Conservation (phyloP, 2,329 filamentous ascomycete genomes). For the Fusarium devonianum region DNA sequence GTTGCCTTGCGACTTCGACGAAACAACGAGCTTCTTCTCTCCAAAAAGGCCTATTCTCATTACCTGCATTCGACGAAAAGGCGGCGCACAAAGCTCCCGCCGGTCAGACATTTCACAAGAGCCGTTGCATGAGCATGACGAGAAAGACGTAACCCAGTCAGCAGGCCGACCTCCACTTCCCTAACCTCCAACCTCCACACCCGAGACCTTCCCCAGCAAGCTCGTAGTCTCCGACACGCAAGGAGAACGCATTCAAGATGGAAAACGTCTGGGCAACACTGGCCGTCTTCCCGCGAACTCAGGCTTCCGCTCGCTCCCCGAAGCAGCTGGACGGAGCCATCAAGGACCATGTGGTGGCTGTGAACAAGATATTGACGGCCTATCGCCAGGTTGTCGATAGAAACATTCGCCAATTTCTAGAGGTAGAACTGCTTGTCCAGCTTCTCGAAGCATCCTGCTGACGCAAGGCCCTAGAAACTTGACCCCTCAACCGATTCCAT, state of each 20-base stretch:
- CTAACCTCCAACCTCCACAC: constrained; percentile 9
- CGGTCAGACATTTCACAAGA: background rate
- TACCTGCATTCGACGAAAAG: background rate
- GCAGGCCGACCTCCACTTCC: constrained; percentile 17
- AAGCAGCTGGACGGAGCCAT: constrained; percentile 52
- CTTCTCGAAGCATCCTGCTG: constrained; percentile 10
- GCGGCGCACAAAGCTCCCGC: background rate
- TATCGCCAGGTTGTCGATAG: constrained; percentile 43
- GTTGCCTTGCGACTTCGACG: constrained; percentile 29
- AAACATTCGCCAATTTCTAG: constrained; percentile 50
- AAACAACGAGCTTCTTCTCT: constrained; percentile 7
- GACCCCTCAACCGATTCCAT: constrained; percentile 59
- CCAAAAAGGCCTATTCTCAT: background rate
- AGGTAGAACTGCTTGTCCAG: constrained; percentile 43
- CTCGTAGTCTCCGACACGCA: constrained; percentile 1
- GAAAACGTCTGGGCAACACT: constrained; percentile 45
- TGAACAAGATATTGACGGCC: constrained; percentile 50
- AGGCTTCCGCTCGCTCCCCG: constrained; percentile 34
- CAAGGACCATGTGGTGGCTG: constrained; percentile 47
- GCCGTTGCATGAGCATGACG: constrained; percentile 14
- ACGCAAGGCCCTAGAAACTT: constrained; percentile 48
- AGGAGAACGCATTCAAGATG: constrained; percentile 39
- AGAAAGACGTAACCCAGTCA: constrained; percentile 8
- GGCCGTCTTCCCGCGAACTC: constrained; percentile 51
- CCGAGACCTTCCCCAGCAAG: background rate